A percentile compares a stretch with the other conserved stretches of the same genome.
phyloP scores from a whole-genome alignment of 805 yeast genomes.

The Metschnikowia kofuensis region DNA sequence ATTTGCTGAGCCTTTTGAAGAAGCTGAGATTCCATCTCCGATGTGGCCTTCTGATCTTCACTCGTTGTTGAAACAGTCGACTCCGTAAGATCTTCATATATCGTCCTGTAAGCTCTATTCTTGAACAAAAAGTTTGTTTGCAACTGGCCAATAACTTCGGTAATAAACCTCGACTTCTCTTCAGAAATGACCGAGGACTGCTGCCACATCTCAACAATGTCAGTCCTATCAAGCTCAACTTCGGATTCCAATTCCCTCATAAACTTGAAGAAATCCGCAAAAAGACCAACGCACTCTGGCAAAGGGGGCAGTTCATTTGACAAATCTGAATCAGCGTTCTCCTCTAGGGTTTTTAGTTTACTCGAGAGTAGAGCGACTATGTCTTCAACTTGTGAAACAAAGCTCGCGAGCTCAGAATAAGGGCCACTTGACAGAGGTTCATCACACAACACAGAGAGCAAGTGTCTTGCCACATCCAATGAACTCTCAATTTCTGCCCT shows the following conservation, averaged over 20 bases:
- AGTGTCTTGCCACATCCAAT: neutral
- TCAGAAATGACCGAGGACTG: neutral
- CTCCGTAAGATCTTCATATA: neutral
- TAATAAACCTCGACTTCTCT: no score
- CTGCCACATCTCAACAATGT: neutral
- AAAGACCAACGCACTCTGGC: neutral
- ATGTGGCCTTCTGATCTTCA: neutral
- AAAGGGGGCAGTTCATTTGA: neutral
- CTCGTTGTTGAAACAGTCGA: neutral
- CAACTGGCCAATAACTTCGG: neutral
- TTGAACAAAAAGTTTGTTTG: neutral
- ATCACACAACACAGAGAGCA: neutral
- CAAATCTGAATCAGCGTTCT: neutral
- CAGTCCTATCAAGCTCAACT: slow-evolving; percentile 4
- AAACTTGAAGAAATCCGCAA: neutral
- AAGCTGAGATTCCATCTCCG: slow-evolving; percentile 4
- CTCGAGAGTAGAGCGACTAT: neutral
- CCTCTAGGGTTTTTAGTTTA: neutral
- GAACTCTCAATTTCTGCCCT: neutral
- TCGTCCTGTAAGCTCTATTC: neutral
- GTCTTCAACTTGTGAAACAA: neutral
- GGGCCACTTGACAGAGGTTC: neutral
- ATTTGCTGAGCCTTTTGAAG: slow-evolving; percentile 20
- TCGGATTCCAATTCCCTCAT: slow-evolving; percentile 3
- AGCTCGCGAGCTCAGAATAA: neutral